phyloP scores from a whole-genome alignment of 2,329 filamentous ascomycete species.

The Graphilbum ipis-grandicollis region DNA sequence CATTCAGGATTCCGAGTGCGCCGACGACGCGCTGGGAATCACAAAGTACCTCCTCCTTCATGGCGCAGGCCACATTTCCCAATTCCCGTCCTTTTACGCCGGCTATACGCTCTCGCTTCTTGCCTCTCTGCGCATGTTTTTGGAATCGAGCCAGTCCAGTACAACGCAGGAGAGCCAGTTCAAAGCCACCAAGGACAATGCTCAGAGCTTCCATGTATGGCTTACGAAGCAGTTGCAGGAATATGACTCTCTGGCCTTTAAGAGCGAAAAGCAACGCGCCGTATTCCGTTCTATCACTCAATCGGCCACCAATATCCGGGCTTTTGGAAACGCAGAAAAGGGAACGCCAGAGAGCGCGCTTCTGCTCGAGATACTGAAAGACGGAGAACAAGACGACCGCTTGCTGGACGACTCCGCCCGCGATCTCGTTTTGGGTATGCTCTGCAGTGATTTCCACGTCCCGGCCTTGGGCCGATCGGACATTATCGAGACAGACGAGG shows the following conservation, averaged over 20 bases:
- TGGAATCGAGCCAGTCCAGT: constrained; percentile 57
- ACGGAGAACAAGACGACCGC: constrained; percentile 42
- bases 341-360: constrained; percentile 64
- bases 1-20: constrained; percentile 68
- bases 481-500: constrained; percentile 48
- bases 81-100: constrained; percentile 57
- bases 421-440: constrained; percentile 49
- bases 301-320: constrained; percentile 49
- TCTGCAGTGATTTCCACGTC: constrained; percentile 58
- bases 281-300: constrained; percentile 51
- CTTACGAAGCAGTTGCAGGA: constrained; percentile 49
- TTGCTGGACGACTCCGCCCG: constrained; percentile 56
- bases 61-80: constrained; percentile 46
- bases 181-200: constrained; percentile 56
- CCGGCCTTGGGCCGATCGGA: constrained; percentile 43
- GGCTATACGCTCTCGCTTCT: constrained; percentile 67
- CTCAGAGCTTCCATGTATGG: constrained; percentile 63
- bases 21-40: constrained; percentile 77
- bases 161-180: constrained; percentile 78
- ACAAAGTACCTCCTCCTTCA: constrained; percentile 64
- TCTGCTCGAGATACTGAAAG: constrained; percentile 61
- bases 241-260: constrained; percentile 39
- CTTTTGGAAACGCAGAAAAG: constrained; percentile 48
- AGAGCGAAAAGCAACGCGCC: constrained; percentile 26
- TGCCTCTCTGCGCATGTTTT: constrained; percentile 59